Base-by-base conservation (phyloP, 306 rosid genomes). In the Glycine latifolia region DNA sequence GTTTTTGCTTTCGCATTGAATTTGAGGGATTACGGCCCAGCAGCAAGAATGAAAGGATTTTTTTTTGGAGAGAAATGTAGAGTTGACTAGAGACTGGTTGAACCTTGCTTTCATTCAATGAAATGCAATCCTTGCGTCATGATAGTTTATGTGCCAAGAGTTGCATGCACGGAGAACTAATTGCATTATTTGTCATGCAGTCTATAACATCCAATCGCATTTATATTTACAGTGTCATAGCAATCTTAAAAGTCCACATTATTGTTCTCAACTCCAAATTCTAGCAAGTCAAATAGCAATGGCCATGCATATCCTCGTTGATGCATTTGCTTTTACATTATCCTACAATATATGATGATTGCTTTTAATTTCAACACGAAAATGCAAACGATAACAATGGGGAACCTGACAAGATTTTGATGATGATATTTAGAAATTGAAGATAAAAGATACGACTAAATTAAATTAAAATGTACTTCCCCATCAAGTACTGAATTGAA, bases 91-190 rank as follows among this genome's bases (percentile, higher is more conserved):
- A 35, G 39, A 35, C 39, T 2, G 4, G 39, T 35, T 35, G 39
- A 35, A 35, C 17, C 48, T 53, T 35, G 10, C 10, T 56, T 72
- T 31, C 63, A 72, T 35, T 72, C 4, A 72, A 52, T 14, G 63
- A 53, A 33, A 33, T 53, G 33, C 49, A 4, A 50, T 13, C 41
- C 26, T 53, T 54, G 5, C 52, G 16, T 73, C 52, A 37, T 54
- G 62, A 56, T 15, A 15, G 10, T 6, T 53, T 37, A 54, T n/a
- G 1, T 58, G 48, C 20, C 3, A 0, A 74, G 43, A 33, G 44
- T 31, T 31, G 67, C 41, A 61, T 75, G 79, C 56, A 44, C 69
- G 44, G 8, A 59, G 12, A 43, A 17, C 62, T 75, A 43, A 75
- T 20, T 59, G 68, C 48, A 59, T 44, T 16, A 14, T 75, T 75